Evolutionary conservation across 2,329 filamentous ascomycete genomes (phyloP).

Genomic region (Penicillium sp.): DNA sequence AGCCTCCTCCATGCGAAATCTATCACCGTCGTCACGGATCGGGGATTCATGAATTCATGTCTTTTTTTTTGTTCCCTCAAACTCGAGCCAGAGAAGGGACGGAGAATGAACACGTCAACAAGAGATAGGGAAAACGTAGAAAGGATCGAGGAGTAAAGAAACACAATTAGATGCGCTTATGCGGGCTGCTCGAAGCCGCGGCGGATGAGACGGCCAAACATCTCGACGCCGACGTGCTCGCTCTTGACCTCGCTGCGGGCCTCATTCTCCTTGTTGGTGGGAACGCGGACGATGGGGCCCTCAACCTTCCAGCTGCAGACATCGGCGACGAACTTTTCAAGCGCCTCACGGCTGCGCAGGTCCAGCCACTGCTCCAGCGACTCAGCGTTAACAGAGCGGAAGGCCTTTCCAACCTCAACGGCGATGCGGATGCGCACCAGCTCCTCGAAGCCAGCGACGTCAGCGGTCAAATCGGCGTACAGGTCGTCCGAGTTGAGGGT

Average conservation of each 20-base stretch:
- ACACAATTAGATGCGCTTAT: conserved; percentile 35
- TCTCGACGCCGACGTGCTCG: conserved; percentile 71
- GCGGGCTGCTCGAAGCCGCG: conserved; percentile 82
- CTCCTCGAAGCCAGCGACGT: conserved; percentile 93
- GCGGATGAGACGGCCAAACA: conserved; percentile 65
- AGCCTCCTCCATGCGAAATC: conserved; percentile 29
- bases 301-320: conserved; percentile 85
- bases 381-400: conserved; percentile 66
- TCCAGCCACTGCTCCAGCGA: conserved; percentile 75
- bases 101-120: conserved; percentile 18
- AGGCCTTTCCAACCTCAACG: conserved; percentile 76
- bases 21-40: conserved; percentile 27
- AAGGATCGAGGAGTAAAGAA: conserved; percentile 13
- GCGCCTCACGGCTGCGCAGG: conserved; percentile 60
- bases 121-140: conserved; percentile 8
- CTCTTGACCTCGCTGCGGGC: conserved; percentile 92
- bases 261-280: conserved; percentile 95
- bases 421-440: conserved; percentile 87
- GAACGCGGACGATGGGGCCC: conserved; percentile 64
- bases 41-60: conserved; percentile 30
- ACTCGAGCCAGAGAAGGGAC: conserved; percentile 10
- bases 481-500: conserved; percentile 90
- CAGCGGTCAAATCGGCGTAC: conserved; percentile 91
- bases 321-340: conserved; percentile 76
- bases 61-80: conserved; percentile 17